These are phyloP conservation scores for Paxillus ammoniavirescens DNA, from an alignment of 768 basidiomycete species.

Conservation along the genomic window DNA sequence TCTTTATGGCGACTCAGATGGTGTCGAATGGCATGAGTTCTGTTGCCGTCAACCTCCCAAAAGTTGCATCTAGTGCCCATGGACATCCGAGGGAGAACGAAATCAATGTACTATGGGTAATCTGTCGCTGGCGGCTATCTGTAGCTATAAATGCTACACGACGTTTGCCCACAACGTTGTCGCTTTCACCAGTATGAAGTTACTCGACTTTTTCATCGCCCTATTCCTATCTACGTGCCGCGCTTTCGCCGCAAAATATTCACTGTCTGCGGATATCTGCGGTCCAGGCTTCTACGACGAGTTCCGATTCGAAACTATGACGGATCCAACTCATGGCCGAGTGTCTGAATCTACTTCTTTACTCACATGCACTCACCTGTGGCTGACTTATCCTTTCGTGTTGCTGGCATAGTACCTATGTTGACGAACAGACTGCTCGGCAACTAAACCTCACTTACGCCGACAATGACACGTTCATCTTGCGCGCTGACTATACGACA, in stretches of 20 bases:
- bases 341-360: slow-evolving; percentile 43
- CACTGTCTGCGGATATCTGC: slow-evolving; percentile 37
- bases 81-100: no score
- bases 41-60: no score
- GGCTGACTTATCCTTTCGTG: not conserved
- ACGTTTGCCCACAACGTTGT: slow-evolving; percentile 6
- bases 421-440: slow-evolving; percentile 23
- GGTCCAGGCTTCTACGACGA: slow-evolving; percentile 49
- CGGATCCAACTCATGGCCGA: slow-evolving; percentile 66
- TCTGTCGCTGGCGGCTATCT: no score
- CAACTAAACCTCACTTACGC: slow-evolving; percentile 31
- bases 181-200: slow-evolving; percentile 7
- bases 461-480: slow-evolving; percentile 23
- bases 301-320: slow-evolving; percentile 47
- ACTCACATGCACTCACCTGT: not conserved
- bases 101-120: no score
- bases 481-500: slow-evolving; percentile 30
- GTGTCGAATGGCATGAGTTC: no score
- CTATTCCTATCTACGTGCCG: not conserved
- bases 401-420: slow-evolving; percentile 21
- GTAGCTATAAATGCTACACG: not conserved
- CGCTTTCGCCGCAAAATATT: slow-evolving; percentile 7
- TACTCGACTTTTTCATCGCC: not conserved
- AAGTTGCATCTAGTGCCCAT: no score
- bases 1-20: no score